Base-by-base conservation (phyloP, 257 asterid species). In the Capsicum chinense region DNA sequence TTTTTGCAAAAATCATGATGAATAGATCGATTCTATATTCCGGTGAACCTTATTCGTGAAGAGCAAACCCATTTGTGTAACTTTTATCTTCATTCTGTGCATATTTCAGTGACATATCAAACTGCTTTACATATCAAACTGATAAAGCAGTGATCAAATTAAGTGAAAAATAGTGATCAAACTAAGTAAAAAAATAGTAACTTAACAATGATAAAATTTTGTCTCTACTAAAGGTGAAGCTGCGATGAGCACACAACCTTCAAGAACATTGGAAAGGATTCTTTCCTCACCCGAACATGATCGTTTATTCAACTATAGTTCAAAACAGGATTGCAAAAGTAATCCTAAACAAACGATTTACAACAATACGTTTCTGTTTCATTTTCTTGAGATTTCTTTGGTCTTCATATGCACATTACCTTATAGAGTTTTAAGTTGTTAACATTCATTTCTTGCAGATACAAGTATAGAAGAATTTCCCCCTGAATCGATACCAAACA, bases 201-300 rank as follows among this genome's bases (percentile, higher is more conserved):
- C 33, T 26, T 26, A 26, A 26, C 90, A 82, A 56, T 90, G 98
- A 85, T 83, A 89, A 70, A 90, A 66, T 58, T 80, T 79, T 83
- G 63, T 85, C 48, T 90, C 62, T 14, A 78, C 81, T 78, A 82
- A 78, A 16, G 58, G 52, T 15, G 92, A 84, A 73, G 84, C 35
- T 5, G 48, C 62, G 19, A 80, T 67, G 11, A 78, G 87, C 42
- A 76, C 85, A 79, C 88, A 85, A 78, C 44, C 93, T n/a, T 87
- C 90, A 3, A 89, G 82, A 89, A 92, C 97, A 3, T 87, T 94
- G 71, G 90, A 84, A 48, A 86, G 90, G 86, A 89, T 95, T 80
- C 92, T 95, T 9, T 85, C 88, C 79, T 92, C 93, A 2, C 94
- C 97, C 0, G 97, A 92, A 83, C 87, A 81, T 35, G 94, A 87